These are phyloP conservation scores for Cucumis cinereus DNA, from an alignment of 306 rosid species.

Conservation along the genomic window DNA sequence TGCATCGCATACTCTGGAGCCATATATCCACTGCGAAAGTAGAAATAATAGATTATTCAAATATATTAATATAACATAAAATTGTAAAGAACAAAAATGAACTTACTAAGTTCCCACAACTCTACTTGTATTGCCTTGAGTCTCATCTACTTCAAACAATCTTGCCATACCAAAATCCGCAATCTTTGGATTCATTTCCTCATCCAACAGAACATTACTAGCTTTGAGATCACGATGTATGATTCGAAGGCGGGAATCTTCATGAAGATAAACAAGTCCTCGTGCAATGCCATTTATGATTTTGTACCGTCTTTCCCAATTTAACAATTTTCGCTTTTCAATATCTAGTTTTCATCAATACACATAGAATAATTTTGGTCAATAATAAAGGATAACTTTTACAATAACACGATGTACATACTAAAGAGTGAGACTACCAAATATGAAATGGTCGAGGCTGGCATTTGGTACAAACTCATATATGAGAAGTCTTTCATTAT, in stretches of 20 bases:
- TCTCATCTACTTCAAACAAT: constrained; percentile 28
- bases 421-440: constrained; percentile 16
- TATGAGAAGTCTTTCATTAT: constrained; percentile 20
- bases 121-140: constrained; percentile 33
- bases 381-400: not conserved
- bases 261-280: constrained; percentile 54
- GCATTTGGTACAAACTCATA: constrained; percentile 42
- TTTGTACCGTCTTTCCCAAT: constrained; percentile 38
- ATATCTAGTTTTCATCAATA: not conserved
- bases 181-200: constrained; percentile 43
- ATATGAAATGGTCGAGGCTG: constrained; percentile 18
- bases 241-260: constrained; percentile 49
- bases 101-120: constrained; percentile 66
- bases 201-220: constrained; percentile 48
- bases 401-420: too few species aligned
- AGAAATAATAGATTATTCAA: not conserved
- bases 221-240: constrained; percentile 64
- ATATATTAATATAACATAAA: too few species aligned
- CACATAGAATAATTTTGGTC: not conserved
- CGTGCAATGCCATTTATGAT: constrained; percentile 42
- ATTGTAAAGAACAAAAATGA: too few species aligned
- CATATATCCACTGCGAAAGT: constrained; percentile 33
- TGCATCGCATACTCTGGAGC: constrained; percentile 37
- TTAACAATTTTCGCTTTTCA: constrained; percentile 3
- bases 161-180: constrained; percentile 79